phyloP scores from a whole-genome alignment of 208 protist species.

The Leishmania lainsoni region DNA sequence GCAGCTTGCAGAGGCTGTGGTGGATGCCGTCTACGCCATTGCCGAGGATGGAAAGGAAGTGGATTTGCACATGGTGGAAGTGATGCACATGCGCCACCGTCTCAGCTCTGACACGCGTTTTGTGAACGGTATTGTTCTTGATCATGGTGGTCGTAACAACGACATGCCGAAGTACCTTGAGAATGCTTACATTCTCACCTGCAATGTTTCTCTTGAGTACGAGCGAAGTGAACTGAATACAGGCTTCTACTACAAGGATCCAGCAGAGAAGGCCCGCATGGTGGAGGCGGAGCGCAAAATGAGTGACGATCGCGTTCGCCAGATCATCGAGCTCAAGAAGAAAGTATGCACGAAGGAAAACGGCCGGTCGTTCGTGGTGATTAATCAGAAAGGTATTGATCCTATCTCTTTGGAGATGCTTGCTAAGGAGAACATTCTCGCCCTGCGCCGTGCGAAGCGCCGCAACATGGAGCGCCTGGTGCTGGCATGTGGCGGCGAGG shows the following conservation, averaged over 20 bases:
- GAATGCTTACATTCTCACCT: slow-evolving; percentile 99
- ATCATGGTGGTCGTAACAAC: slow-evolving; percentile 99
- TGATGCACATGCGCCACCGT: slow-evolving; percentile 99
- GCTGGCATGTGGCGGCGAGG: slow-evolving; percentile 97
- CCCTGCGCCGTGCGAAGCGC: slow-evolving; percentile 98
- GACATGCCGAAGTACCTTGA: slow-evolving; percentile 98
- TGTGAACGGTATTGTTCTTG: slow-evolving; percentile 99
- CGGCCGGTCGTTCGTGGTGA: slow-evolving; percentile 97
- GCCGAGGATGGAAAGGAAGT: slow-evolving; percentile 71
- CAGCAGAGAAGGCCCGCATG: slow-evolving; percentile 97
- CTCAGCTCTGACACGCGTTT: slow-evolving; percentile 96
- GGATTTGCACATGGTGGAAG: slow-evolving; percentile 99
- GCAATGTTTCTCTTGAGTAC: slow-evolving; percentile 99
- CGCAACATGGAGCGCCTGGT: slow-evolving; percentile 99
- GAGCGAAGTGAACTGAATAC: slow-evolving; percentile 99
- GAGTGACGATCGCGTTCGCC: slow-evolving; percentile 96
- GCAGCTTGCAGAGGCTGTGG: slow-evolving; percentile 93
- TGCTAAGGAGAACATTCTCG: slow-evolving; percentile 98
- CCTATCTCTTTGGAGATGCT: slow-evolving; percentile 99
- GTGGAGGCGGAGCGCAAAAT: slow-evolving; percentile 97
- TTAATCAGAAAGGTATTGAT: slow-evolving; percentile 99
- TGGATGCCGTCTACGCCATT: slow-evolving; percentile 96
- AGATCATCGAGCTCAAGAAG: slow-evolving; percentile 99
- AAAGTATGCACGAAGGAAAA: slow-evolving; percentile 94
- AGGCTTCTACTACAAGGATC: slow-evolving; percentile 97